Evolutionary conservation across 495 filamentous ascomycete species (phyloP).

Genomic region (Aspergillus hancockii): DNA sequence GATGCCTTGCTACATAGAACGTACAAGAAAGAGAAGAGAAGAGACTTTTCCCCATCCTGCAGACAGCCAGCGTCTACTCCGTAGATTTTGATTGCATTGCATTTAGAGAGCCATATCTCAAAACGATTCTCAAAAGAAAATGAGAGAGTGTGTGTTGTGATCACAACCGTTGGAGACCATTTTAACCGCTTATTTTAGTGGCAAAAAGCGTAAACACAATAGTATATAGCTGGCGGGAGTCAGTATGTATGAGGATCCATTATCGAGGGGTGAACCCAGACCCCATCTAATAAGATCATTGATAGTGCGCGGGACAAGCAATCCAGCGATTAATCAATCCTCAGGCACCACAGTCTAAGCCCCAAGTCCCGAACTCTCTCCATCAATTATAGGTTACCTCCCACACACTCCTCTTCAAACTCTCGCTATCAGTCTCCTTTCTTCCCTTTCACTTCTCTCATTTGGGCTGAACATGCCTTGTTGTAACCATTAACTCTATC

Average conservation of each 20-base stretch:
- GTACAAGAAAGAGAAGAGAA: no score
- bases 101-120: no score
- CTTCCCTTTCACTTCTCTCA: not conserved
- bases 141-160: no score
- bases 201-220: no score
- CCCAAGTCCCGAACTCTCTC: slow-evolving; percentile 1
- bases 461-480: not conserved
- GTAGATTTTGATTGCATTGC: no score
- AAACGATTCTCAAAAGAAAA: no score
- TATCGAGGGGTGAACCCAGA: not conserved
- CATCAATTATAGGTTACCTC: not conserved
- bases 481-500: not conserved
- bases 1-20: no score
- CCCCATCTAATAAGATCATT: slow-evolving; percentile 5
- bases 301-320: slow-evolving; percentile 7
- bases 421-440: not conserved
- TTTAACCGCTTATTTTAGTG: no score
- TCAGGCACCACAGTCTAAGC: slow-evolving; percentile 8
- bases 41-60: no score
- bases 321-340: slow-evolving; percentile 6
- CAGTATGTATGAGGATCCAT: not conserved
- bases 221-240: not conserved
- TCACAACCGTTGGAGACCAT: no score
- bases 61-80: no score
- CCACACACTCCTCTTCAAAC: not conserved